These are phyloP conservation scores for Globisporangium lucens DNA, from an alignment of 352 stramenopile species.

Conservation along the genomic window DNA sequence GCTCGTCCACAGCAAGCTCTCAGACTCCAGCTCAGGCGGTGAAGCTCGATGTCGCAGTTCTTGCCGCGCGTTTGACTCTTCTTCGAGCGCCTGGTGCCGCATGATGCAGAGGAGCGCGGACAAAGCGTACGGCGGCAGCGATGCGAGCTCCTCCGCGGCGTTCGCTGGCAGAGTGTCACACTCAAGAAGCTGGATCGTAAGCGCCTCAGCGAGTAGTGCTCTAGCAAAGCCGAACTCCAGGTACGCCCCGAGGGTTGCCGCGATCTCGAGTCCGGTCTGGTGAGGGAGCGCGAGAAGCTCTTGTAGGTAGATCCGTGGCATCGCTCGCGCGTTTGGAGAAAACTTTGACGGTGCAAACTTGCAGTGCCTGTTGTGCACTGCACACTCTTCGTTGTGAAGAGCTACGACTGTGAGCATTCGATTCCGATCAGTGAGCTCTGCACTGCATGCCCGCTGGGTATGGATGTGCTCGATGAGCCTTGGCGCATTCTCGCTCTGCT, in stretches of 20 bases:
- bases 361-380: slow-evolving; percentile 43
- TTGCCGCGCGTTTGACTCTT: slow-evolving; percentile 17
- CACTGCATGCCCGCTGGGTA: slow-evolving; percentile 3
- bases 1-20: slow-evolving; percentile 32
- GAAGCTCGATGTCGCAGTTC: not conserved
- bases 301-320: slow-evolving; percentile 33
- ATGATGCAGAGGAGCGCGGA: slow-evolving; percentile 32
- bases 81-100: slow-evolving; percentile 28
- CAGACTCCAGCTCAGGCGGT: slow-evolving; percentile 14
- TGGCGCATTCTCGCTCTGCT: slow-evolving; percentile 11
- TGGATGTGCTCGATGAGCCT: slow-evolving; percentile 24
- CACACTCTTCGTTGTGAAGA: slow-evolving; percentile 46
- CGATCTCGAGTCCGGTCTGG: slow-evolving; percentile 31
- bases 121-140: slow-evolving; percentile 43
- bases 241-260: slow-evolving; percentile 29
- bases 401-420: slow-evolving; percentile 35
- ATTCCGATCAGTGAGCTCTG: slow-evolving; percentile 26
- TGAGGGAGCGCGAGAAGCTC: slow-evolving; percentile 29
- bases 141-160: slow-evolving; percentile 31
- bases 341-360: slow-evolving; percentile 42
- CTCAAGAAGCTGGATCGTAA: slow-evolving; percentile 44
- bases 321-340: slow-evolving; percentile 24
- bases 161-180: slow-evolving; percentile 16
- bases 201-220: slow-evolving; percentile 37
- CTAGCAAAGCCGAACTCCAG: slow-evolving; percentile 42